Evolutionary conservation across 768 basidiomycete genomes (phyloP).

Genomic region (Favolaschia claudopus): DNA sequence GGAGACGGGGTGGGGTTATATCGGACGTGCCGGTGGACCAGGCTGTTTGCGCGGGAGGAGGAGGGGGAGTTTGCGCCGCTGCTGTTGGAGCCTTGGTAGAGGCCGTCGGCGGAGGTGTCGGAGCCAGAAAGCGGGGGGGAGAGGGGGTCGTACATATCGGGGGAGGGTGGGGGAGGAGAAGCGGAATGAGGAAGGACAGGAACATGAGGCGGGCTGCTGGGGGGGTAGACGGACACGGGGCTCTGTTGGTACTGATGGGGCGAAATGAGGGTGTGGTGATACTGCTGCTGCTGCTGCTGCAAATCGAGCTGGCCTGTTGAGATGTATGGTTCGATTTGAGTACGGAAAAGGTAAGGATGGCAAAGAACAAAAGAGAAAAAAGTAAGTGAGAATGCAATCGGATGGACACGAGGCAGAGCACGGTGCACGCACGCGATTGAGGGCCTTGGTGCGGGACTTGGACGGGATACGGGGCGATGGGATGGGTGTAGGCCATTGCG

Average conservation of each 20-base stretch:
- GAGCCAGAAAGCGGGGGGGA: slow-evolving; percentile 90
- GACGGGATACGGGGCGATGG: slow-evolving; percentile 66
- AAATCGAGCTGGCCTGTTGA: slow-evolving; percentile 78
- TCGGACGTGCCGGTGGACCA: slow-evolving; percentile 77
- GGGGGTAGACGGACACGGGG: slow-evolving; percentile 68
- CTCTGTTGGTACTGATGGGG: slow-evolving; percentile 69
- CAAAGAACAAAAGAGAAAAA: slow-evolving; percentile 53
- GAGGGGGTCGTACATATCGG: slow-evolving; percentile 84
- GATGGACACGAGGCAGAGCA: slow-evolving; percentile 63
- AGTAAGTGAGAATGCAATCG: slow-evolving; percentile 61
- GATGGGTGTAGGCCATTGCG: slow-evolving; percentile 50
- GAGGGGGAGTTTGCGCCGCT: slow-evolving; percentile 81
- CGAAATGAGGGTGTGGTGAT: slow-evolving; percentile 64
- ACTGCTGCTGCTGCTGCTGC: slow-evolving; percentile 67
- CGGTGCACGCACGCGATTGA: slow-evolving; percentile 76
- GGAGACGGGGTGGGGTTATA: slow-evolving; percentile 88
- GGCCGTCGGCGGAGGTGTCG: slow-evolving; percentile 85
- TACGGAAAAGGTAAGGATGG: no score
- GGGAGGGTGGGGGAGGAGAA: slow-evolving; percentile 79
- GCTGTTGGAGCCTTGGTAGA: slow-evolving; percentile 81
- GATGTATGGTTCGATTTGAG: no score
- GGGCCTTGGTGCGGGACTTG: slow-evolving; percentile 58
- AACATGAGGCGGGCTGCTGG: slow-evolving; percentile 75
- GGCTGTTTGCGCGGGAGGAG: slow-evolving; percentile 76
- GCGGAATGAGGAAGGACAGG: slow-evolving; percentile 64